phyloP scores from a whole-genome alignment of 1,139 yeast species.

The Hanseniaspora uvarum region DNA sequence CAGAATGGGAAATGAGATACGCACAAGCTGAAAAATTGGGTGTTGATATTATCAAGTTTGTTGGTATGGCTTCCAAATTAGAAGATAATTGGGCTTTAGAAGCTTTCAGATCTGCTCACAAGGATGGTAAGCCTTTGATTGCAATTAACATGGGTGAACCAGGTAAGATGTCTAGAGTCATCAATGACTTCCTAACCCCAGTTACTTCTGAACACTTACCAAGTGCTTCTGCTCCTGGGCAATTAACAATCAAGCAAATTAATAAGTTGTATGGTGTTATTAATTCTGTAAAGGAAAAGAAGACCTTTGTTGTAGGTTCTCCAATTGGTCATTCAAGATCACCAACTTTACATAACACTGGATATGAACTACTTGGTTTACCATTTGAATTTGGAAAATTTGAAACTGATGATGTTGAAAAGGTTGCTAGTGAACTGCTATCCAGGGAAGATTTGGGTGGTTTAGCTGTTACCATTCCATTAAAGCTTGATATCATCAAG shows the following conservation, averaged over 20 bases:
- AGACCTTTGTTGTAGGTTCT: slow-evolving; percentile 68
- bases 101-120: slow-evolving; percentile 47
- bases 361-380: slow-evolving; percentile 58
- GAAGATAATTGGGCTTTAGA: slow-evolving; percentile 65
- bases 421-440: slow-evolving; percentile 40
- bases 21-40: slow-evolving; percentile 55
- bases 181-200: slow-evolving; percentile 71
- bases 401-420: slow-evolving; percentile 58
- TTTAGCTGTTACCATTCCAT: slow-evolving; percentile 81
- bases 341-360: slow-evolving; percentile 73
- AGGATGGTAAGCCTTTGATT: slow-evolving; percentile 50
- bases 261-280: slow-evolving; percentile 48
- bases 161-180: slow-evolving; percentile 72
- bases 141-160: slow-evolving; percentile 70
- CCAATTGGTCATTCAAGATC: slow-evolving; percentile 84
- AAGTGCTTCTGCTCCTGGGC: slow-evolving; percentile 67
- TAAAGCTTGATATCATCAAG: slow-evolving; percentile 68
- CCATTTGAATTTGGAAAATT: slow-evolving; percentile 63
- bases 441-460: slow-evolving; percentile 62
- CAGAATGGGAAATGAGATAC: slow-evolving; percentile 67
- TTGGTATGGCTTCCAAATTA: slow-evolving; percentile 58
- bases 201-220: slow-evolving; percentile 63
- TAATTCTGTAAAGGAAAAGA: slow-evolving; percentile 48
- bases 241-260: slow-evolving; percentile 51
- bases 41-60: slow-evolving; percentile 72